phyloP scores from a whole-genome alignment of 2,329 filamentous ascomycete species.

The Colletotrichum ledebouriae region DNA sequence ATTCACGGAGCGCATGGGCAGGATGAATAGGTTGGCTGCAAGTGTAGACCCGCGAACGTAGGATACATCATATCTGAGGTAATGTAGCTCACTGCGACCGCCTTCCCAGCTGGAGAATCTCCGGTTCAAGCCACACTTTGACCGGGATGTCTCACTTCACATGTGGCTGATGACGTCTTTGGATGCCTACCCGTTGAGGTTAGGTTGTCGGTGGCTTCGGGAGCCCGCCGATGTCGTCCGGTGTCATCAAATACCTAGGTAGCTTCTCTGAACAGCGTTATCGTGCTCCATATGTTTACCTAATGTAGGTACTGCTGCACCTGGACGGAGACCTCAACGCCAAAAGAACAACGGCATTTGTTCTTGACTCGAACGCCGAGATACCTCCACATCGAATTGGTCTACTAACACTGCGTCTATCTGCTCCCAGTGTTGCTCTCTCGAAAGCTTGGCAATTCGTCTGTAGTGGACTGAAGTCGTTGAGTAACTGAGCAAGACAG shows the following conservation, averaged over 20 bases:
- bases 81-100: constrained; percentile 17
- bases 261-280: neutral
- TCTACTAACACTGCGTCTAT: neutral
- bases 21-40: constrained; percentile 24
- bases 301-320: neutral
- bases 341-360: constrained; percentile 12
- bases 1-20: constrained; percentile 8
- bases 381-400: constrained; percentile 26
- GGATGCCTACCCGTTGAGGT: constrained; percentile 17
- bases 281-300: neutral
- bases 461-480: neutral
- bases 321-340: constrained; percentile 24
- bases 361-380: constrained; percentile 37
- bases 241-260: constrained; percentile 20
- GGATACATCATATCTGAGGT: neutral
- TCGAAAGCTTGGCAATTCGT: too few relatives aligned
- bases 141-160: neutral
- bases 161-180: constrained; percentile 23
- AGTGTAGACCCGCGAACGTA: neutral
- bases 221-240: constrained; percentile 38
- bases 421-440: too few relatives aligned
- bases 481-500: neutral
- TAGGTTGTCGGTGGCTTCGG: constrained; percentile 9
- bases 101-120: constrained; percentile 13
- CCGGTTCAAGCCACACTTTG: constrained; percentile 18